Base-by-base conservation (phyloP, 345 rosid genomes). In the Theobroma cacao region DNA sequence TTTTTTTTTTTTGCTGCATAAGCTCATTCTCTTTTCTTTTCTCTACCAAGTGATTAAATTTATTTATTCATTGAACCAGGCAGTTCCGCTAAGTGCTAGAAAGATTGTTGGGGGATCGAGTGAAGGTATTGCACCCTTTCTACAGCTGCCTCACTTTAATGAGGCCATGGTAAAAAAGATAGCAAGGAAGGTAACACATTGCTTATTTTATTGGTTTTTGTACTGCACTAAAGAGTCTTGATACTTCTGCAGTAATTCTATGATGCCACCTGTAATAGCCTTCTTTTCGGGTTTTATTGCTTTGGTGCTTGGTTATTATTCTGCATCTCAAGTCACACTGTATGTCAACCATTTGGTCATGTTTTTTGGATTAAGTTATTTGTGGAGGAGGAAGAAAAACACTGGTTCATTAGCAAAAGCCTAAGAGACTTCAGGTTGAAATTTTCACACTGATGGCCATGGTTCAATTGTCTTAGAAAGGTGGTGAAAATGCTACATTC, bases 41-140 rank as follows among this genome's bases (percentile, higher is more conserved):
- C 45, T 72, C 61, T 20, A 20, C 47, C 11, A 52, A 52, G n/a
- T 41, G 15, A 45, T 71, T 40, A 15, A 53, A 65, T 59, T 75
- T 33, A 78, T 58, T 74, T 69, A 83, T 74, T 76, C 77, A 52
- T 52, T 12, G 61, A n/a, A 38, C 43, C 89, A 94, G 99, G 99
- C 98, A 79, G 97, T 97, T 88, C 98, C 99, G 77, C 92, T 97
- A 67, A 93, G 97, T 90, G 90, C 97, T 31, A 91, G 94, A 87
- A 97, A 97, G 88, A 68, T 94, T 48, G 88, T 88, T 24, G 98
- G 98, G 63, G 98, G 96, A 84, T 90, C 95, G 60, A 43, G 94
- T 34, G 98, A 97, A 87, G 98, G 99, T 70, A 87, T 81, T 85
- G 97, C 98, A 50, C 93, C 99, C 43, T 97, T 97, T 82, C 81